Conservation (phyloP, 768 basidiomycete species). For the Brasilioporus rufonigricans region DNA sequence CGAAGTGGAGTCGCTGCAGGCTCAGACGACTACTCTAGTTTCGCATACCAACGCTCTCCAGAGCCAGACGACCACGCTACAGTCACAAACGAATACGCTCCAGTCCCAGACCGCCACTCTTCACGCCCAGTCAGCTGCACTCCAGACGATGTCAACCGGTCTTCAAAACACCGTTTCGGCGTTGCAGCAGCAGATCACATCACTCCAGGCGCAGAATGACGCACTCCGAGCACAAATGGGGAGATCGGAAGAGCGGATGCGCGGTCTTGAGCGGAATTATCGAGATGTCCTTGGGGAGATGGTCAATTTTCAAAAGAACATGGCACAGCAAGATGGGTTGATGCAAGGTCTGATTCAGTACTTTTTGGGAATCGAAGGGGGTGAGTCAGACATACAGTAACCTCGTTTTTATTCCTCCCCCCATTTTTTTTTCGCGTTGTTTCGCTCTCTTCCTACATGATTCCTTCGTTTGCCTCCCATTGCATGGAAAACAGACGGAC, state of each 20-base stretch:
- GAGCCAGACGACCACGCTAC: slow-evolving; percentile 26
- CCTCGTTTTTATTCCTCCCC: background rate
- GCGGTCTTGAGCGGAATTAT: slow-evolving; percentile 60
- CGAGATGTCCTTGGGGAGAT: slow-evolving; percentile 69
- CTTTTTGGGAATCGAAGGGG: slow-evolving; percentile 69
- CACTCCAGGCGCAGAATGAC: slow-evolving; percentile 30
- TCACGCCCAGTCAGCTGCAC: slow-evolving; percentile 33
- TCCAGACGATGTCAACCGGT: slow-evolving; percentile 32
- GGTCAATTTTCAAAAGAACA: slow-evolving; percentile 67
- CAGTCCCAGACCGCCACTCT: slow-evolving; percentile 32
- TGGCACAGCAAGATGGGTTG: slow-evolving; percentile 82
- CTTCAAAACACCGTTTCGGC: slow-evolving; percentile 26
- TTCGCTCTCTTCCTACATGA: too few relatives aligned
- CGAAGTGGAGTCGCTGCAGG: slow-evolving; percentile 28
- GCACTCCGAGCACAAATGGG: slow-evolving; percentile 29
- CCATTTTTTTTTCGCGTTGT: background rate
- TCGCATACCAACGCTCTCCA: slow-evolving; percentile 32
- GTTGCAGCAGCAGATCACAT: slow-evolving; percentile 29
- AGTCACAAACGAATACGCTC: slow-evolving; percentile 29
- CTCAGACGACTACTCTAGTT: slow-evolving; percentile 26
- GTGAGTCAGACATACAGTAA: slow-evolving; percentile 34
- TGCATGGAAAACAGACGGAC: too few relatives aligned
- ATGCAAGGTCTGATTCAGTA: slow-evolving; percentile 82
- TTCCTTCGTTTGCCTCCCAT: too few relatives aligned
- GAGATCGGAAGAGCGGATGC: slow-evolving; percentile 50